phyloP scores from a whole-genome alignment of 352 stramenopile species.

The Globisporangium spiculum region DNA sequence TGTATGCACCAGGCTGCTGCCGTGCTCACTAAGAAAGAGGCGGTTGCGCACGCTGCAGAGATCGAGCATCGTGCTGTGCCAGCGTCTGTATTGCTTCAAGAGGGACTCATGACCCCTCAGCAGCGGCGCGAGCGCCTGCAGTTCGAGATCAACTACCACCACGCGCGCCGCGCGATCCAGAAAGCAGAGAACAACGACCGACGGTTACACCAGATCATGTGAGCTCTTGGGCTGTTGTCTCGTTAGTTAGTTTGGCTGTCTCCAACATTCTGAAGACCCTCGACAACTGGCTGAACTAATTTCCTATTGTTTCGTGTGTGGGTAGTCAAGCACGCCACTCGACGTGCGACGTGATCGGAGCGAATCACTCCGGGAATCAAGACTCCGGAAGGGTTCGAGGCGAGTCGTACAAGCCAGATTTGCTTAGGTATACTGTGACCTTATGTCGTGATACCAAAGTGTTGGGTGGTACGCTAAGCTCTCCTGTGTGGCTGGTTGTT shows the following conservation, averaged over 20 bases:
- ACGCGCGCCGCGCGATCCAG: conserved; percentile 49
- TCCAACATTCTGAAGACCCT: background rate
- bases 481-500: background rate
- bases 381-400: conserved; percentile 22
- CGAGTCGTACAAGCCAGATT: conserved; percentile 41
- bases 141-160: conserved; percentile 60
- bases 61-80: conserved; percentile 50
- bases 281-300: background rate
- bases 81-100: conserved; percentile 48
- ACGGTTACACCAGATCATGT: conserved; percentile 75
- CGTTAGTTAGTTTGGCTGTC: background rate
- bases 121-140: conserved; percentile 65
- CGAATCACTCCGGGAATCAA: background rate
- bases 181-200: conserved; percentile 56
- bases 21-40: conserved; percentile 48
- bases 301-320: background rate
- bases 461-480: background rate
- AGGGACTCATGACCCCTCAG: conserved; percentile 70
- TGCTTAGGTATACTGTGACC: conserved; percentile 28
- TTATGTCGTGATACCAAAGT: background rate
- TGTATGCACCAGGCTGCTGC: conserved; percentile 27
- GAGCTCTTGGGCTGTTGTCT: conserved; percentile 7
- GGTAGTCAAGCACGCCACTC: conserved; percentile 42
- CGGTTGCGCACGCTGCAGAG: conserved; percentile 36
- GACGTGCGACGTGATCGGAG: conserved; percentile 53